Evolutionary conservation across 305 asterid genomes (phyloP).

Genomic region (Fraxinus ornus): DNA sequence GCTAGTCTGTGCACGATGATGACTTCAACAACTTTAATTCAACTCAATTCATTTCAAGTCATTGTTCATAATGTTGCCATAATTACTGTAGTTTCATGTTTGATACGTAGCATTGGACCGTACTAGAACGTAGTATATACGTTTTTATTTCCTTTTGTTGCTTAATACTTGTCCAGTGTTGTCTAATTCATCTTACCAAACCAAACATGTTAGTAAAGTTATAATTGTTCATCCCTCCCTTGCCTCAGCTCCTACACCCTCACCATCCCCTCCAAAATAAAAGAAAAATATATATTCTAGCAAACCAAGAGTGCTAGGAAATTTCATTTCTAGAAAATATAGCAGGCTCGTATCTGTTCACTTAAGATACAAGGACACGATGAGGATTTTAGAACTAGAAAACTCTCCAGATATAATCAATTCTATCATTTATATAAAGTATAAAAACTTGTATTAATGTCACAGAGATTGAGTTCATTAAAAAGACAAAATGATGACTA

Average conservation of each 20-base stretch:
- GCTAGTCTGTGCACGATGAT: neutral
- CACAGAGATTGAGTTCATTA: neutral
- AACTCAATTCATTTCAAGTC: neutral
- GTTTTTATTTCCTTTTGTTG: neutral
- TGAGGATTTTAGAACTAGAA: neutral
- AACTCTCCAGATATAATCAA: neutral
- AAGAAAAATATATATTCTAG: neutral
- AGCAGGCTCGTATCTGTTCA: neutral
- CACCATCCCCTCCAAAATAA: neutral
- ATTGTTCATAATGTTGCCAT: neutral
- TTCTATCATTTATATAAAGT: neutral
- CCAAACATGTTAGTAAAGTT: neutral
- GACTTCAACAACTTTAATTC: neutral
- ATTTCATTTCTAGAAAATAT: neutral
- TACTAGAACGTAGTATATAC: neutral
- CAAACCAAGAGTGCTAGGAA: neutral
- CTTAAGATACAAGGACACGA: neutral
- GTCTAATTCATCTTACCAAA: neutral
- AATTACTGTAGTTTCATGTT: neutral
- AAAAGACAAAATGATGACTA: neutral
- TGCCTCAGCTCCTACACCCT: neutral
- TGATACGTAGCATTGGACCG: neutral
- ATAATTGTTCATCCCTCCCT: neutral
- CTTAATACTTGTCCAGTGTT: neutral
- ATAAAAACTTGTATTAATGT: neutral